These are phyloP conservation scores for Candida dajiaensis DNA, from an alignment of 805 yeast species.

Conservation along the genomic window DNA sequence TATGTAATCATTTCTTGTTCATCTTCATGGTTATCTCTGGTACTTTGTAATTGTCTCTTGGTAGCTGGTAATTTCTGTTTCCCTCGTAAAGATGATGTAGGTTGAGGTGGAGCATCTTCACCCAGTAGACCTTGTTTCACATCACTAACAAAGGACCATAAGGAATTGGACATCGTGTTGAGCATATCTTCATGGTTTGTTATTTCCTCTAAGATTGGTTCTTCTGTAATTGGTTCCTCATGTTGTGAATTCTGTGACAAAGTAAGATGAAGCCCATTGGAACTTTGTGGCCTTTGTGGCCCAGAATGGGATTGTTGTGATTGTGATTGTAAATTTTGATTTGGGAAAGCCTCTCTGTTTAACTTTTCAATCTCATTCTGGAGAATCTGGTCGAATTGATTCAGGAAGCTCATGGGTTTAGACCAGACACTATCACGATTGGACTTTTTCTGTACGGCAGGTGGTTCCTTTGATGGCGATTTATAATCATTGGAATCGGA, in stretches of 20 bases:
- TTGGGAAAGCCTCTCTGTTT: slow-evolving; percentile 19
- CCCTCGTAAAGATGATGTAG: not conserved
- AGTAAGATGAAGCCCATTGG: slow-evolving; percentile 1
- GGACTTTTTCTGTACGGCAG: not conserved
- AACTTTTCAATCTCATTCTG: slow-evolving; percentile 61
- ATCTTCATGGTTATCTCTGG: not conserved
- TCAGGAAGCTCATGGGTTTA: slow-evolving; percentile 55
- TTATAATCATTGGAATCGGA: slow-evolving; percentile 2
- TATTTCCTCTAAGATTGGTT: not conserved
- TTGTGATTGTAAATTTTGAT: not conserved
- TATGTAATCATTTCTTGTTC: slow-evolving; percentile 22
- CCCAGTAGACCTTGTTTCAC: slow-evolving; percentile 38
- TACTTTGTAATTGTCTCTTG: not conserved
- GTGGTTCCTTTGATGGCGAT: slow-evolving; percentile 3
- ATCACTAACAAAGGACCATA: slow-evolving; percentile 49
- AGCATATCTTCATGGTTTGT: slow-evolving; percentile 24
- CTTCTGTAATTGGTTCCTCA: no score
- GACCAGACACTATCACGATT: slow-evolving; percentile 31
- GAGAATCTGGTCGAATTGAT: slow-evolving; percentile 60
- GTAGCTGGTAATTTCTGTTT: not conserved
- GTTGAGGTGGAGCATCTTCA: slow-evolving; percentile 21
- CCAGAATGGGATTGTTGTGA: slow-evolving; percentile 1
- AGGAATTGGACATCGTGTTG: slow-evolving; percentile 32
- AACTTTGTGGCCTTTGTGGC: not conserved
- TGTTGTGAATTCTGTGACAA: slow-evolving; percentile 1